Base-by-base conservation (phyloP, 495 filamentous ascomycete species). In the Tuber microsphaerosporum region DNA sequence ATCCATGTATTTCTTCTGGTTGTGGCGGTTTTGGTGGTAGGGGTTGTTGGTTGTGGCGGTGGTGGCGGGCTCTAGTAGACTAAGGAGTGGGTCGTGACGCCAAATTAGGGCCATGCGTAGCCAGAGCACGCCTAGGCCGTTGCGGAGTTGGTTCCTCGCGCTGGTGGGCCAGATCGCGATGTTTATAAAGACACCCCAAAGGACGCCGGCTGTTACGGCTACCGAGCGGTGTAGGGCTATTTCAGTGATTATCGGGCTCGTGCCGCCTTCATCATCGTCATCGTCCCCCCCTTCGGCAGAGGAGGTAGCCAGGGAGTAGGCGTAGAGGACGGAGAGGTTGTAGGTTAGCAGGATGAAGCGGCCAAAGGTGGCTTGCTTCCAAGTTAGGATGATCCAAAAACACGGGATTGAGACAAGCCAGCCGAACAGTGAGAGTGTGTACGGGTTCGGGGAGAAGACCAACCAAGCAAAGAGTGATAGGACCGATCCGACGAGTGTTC, bases 241-340 rank as follows among this genome's bases (percentile, higher is more conserved):
- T 51, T 97, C 91, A 37, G 88, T 88, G 72, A 99, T 97, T 34
- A 93, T 87, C 0, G 95, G 95, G 70, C 91, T 85, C 1, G 89
- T 85, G 16, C 94, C 94, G n/a, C 93, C 95, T 84, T 97, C 94
- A 79, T 92, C 91, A 16, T 92, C 91, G 37, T 90, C 89, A 75
- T 94, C 90, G 46, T 87, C 83, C 76, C 94, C 92, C 71, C 88
- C 84, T 20, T 89, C 87, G 37, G 91, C 89, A 61, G 94, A 91
- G 70, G 87, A 87, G 75, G 93, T 90, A 0, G 92, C 90, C 9
- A 97, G 87, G 34, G 92, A 94, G 84, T 98, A 99, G 3, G 93
- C 93, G 83, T 98, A 99, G 48, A 99, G 88, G 20, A 92, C 93
- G 9, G 93, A 94, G n/a, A 99, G 89, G 82, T 99, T 99, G 86